These are phyloP conservation scores for Tylopilus vinaceipallidus DNA, from an alignment of 768 basidiomycete species.

Conservation along the genomic window DNA sequence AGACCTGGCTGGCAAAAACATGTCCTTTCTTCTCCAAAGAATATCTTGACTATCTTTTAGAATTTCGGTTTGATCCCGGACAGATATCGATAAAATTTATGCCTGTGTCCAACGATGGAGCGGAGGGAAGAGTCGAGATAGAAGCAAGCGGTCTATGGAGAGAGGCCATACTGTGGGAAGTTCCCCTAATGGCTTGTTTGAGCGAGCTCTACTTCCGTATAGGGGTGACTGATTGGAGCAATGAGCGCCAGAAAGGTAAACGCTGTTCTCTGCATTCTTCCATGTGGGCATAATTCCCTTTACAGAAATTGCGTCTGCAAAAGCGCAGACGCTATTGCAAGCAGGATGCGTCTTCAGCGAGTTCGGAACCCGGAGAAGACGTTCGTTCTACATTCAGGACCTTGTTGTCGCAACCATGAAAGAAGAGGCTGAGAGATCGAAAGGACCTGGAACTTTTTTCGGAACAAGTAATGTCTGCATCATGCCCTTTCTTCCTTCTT, in stretches of 20 bases:
- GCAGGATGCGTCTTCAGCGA: slow-evolving; percentile 76
- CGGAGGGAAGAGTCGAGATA: slow-evolving; percentile 67
- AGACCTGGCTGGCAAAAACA: slow-evolving; percentile 55
- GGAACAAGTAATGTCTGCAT: slow-evolving; percentile 87
- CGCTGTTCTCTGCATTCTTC: not conserved
- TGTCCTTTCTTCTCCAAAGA: slow-evolving; percentile 72
- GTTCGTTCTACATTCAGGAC: slow-evolving; percentile 75
- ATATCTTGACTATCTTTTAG: slow-evolving; percentile 77
- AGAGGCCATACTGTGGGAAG: slow-evolving; percentile 93
- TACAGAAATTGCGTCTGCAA: slow-evolving; percentile 69
- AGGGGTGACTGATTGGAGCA: slow-evolving; percentile 78
- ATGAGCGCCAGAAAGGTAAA: slow-evolving; percentile 78
- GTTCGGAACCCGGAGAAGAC: slow-evolving; percentile 81
- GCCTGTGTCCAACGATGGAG: slow-evolving; percentile 49
- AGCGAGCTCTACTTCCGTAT: slow-evolving; percentile 86
- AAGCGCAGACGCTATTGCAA: slow-evolving; percentile 61
- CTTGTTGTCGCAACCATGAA: slow-evolving; percentile 68
- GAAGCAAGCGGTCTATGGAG: slow-evolving; percentile 71
- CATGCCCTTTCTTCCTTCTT: not conserved
- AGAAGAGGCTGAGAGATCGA: slow-evolving; percentile 54
- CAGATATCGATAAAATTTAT: slow-evolving; percentile 59
- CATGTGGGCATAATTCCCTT: not conserved
- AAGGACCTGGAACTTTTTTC: slow-evolving; percentile 43
- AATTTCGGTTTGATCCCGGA: slow-evolving; percentile 70
- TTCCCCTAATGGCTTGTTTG: slow-evolving; percentile 89